Base-by-base conservation (phyloP, 371 early-diverging fungal species). In the Mortierella sp. region DNA sequence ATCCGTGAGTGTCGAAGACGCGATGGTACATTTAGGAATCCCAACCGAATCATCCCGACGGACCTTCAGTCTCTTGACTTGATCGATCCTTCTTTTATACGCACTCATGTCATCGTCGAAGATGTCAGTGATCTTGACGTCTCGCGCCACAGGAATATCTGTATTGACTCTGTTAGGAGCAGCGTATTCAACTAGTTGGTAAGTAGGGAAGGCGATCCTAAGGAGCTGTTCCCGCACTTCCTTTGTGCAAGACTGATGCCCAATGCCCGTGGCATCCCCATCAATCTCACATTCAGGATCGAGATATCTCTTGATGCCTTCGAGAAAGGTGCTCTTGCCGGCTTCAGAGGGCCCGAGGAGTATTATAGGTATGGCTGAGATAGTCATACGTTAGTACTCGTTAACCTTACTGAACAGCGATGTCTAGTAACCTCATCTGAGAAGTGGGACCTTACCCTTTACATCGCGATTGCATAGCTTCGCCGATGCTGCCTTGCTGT, bases 1-100 rank as follows among this genome's bases (percentile, higher is more conserved):
- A 47, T 28, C 58, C 58, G 9, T 51, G 57, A 12, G 64, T 64
- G 44, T 64, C 64, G 14, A 56, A 56, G 17, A 64, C 15, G 4
- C 44, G 49, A 64, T 49, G 1, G 14, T 41, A 27, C 23, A 19
- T 24, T 42, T 42, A 1, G 44, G 27, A 24, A 27, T 37, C 15
- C 12, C 3, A 23, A 17, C 37, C 3, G 6, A 5, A 2, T 53
- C 30, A 30, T 7, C 39, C 15, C 54, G 15, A 21, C 21, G 50
- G n/a, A 53, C 27, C 4, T 21, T 24, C n/a, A 32, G 31, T 8
- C 37, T 41, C 4, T 43, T 14, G 8, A 21, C n/a, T 30, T 34
- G 55, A 26, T 52, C n/a, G 21, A 61, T 27, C 1, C 19, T 43
- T 7, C 2, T 3, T 43, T 30, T 50, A 51, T 42, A 51, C 23